Base-by-base conservation (phyloP, 768 basidiomycete genomes). In the Sutorius australiensis region DNA sequence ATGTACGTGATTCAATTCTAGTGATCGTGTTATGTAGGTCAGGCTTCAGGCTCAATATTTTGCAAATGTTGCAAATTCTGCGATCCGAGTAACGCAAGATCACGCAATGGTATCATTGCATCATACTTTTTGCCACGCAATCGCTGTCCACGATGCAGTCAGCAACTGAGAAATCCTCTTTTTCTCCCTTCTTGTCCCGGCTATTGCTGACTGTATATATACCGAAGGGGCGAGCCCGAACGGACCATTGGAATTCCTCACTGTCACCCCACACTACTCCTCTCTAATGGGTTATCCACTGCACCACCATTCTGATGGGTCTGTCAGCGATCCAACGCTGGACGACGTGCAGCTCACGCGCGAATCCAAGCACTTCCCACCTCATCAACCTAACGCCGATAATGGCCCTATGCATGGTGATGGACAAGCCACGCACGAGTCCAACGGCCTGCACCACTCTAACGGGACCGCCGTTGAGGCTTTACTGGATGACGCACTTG, bases 31-130 rank as follows among this genome's bases (percentile, higher is more conserved):
- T 42, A 19, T 31, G 41, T 41, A 38, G 12, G 19, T 56, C 3
- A 46, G 48, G 24, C 30, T 4, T 1, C 32, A 32, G 17, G 28
- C 37, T 56, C 38, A 4, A 24, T 4, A 61, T 24, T 6, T 53
- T 47, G 42, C 38, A 28, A 4, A 37, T n/a, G n/a, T 38, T 37
- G 17, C 11, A 10, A 55, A 61, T 60, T 56, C 19, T 44, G 44
- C 34, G 17, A 46, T 43, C 32, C 37, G 21, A 8, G 42, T 49
- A 46, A 61, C 63, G 66, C 53, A 60, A 71, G 62, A 69, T 69
- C 69, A 70, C 68, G 68, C 67, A 58, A 69, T 71, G 37, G 0
- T 16, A 12, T 44, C 21, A 61, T 64, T 33, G 51, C 58, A 61
- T 51, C 57, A 61, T 58, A 40, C 46, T 36, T 48, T 39, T 28